These are phyloP conservation scores for Xylariomycetidae sp. DNA, from an alignment of 2,329 filamentous ascomycete genomes.

Conservation along the genomic window DNA sequence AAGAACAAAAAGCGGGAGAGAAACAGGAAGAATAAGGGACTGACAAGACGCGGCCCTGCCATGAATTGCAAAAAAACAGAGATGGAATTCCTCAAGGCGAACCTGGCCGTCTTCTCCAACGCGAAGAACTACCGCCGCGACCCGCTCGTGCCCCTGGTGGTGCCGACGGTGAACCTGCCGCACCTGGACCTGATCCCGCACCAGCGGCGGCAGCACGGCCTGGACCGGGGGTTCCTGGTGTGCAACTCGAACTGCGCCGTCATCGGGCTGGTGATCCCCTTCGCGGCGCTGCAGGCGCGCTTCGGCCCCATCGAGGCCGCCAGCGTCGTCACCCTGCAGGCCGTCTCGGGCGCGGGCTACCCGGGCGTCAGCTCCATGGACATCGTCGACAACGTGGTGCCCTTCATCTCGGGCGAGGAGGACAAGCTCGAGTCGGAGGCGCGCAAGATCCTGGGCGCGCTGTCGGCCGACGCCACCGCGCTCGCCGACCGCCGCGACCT, in stretches of 20 bases:
- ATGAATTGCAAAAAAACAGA: no score
- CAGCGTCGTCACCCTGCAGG: constrained; percentile 88
- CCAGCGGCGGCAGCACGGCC: constrained; percentile 67
- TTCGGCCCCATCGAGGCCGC: constrained; percentile 78
- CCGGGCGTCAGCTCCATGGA: constrained; percentile 91
- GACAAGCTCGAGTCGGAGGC: constrained; percentile 95
- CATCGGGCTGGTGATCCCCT: constrained; percentile 91
- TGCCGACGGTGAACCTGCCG: constrained; percentile 87
- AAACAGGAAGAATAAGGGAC: no score
- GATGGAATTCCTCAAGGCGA: constrained; percentile 82
- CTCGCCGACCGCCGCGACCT: constrained; percentile 73
- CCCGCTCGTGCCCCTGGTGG: constrained; percentile 85
- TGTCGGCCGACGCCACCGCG: constrained; percentile 67
- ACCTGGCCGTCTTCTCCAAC: constrained; percentile 93
- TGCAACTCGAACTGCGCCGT: constrained; percentile 99
- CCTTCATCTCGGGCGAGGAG: constrained; percentile 89
- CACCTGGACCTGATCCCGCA: constrained; percentile 88
- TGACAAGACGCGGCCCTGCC: no score
- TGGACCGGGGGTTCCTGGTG: constrained; percentile 85
- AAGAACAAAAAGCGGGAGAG: no score
- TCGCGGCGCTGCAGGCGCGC: constrained; percentile 79
- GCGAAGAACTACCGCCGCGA: constrained; percentile 95
- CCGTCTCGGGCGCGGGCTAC: constrained; percentile 88
- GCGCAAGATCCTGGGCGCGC: constrained; percentile 80
- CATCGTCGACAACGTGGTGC: constrained; percentile 92